Conservation (phyloP, 2,329 filamentous ascomycete species). For the Apiospora pterosperma region DNA sequence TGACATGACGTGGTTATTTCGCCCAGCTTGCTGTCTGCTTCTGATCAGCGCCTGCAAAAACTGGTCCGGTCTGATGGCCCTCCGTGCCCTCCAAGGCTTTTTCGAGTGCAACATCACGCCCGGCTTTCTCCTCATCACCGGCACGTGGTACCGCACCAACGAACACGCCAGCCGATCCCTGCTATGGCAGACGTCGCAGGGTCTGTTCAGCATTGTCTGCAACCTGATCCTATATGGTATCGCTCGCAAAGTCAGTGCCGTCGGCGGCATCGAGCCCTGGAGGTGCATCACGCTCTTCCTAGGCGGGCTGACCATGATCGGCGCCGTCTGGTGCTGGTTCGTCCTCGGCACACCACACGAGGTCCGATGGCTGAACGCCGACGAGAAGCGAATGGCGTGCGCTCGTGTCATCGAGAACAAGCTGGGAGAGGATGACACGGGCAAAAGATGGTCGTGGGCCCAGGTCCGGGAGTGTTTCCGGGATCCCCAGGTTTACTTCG, state of each 20-base stretch:
- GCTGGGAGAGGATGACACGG: constrained; percentile 20
- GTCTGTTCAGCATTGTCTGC: constrained; percentile 28
- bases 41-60: constrained; percentile 25
- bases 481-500: constrained; percentile 30
- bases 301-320: constrained; percentile 22
- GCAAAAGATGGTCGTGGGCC: constrained; percentile 26
- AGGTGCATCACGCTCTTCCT: constrained; percentile 27
- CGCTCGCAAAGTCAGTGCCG: constrained; percentile 18
- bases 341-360: constrained; percentile 28
- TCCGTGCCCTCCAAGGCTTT: constrained; percentile 25
- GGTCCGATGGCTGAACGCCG: constrained; percentile 25
- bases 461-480: constrained; percentile 25
- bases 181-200: constrained; percentile 30
- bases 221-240: constrained; percentile 26
- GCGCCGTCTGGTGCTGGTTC: constrained; percentile 20
- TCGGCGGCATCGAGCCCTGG: constrained; percentile 22
- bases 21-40: constrained; percentile 27
- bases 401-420: constrained; percentile 25
- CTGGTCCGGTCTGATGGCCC: constrained; percentile 25
- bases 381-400: constrained; percentile 27
- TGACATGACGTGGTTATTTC: too few species aligned
- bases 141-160: constrained; percentile 27
- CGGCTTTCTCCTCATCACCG: constrained; percentile 28
- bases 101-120: constrained; percentile 28
- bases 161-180: constrained; percentile 28